Evolutionary conservation across 2,329 filamentous ascomycete genomes (phyloP).

Genomic region (Fusarium veterinarium): DNA sequence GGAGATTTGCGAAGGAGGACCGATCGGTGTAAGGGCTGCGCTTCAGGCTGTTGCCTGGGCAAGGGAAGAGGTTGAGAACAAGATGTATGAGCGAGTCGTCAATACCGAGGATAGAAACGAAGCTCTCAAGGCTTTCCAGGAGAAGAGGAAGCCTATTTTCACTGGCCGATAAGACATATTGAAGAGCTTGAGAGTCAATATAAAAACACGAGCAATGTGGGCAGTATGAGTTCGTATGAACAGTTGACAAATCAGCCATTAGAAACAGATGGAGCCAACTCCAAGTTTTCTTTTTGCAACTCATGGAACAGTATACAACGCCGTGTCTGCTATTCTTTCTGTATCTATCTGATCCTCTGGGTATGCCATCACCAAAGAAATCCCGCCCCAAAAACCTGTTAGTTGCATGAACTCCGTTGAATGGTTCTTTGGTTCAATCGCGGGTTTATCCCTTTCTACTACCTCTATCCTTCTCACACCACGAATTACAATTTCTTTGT

Average conservation of each 20-base stretch:
- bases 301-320: background rate
- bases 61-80: constrained; percentile 82
- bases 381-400: constrained; percentile 19
- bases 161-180: constrained; percentile 58
- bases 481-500: background rate
- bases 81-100: constrained; percentile 86
- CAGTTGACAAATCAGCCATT: background rate
- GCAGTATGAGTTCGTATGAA: background rate
- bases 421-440: background rate
- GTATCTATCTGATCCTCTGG: constrained; percentile 16
- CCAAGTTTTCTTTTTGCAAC: background rate
- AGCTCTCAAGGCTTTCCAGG: constrained; percentile 84
- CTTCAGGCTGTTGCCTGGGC: constrained; percentile 81
- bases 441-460: background rate
- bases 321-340: constrained; percentile 14
- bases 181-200: background rate
- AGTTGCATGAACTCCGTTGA: background rate
- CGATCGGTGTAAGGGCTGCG: constrained; percentile 82
- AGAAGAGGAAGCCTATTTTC: constrained; percentile 71
- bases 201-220: background rate
- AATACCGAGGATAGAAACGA: constrained; percentile 88
- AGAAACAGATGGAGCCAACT: background rate
- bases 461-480: background rate
- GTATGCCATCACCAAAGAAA: constrained; percentile 18
- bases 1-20: constrained; percentile 91